Conservation (phyloP, 139 green algal genomes). For the Zygnema circumcarinatum region DNA sequence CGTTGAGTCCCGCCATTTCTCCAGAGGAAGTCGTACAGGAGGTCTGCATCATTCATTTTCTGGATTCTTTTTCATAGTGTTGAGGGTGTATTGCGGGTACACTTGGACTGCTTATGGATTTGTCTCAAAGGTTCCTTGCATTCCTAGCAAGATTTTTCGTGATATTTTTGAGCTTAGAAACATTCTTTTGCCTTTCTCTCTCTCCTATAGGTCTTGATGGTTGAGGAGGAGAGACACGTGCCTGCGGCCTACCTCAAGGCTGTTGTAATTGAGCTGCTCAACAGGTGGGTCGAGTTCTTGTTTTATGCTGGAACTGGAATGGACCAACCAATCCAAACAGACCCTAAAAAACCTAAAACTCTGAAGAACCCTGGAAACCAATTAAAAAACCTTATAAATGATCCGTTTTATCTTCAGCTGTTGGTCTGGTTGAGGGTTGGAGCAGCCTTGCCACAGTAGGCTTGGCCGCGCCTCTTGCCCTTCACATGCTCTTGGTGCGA, state of each 20-base stretch:
- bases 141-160: no score
- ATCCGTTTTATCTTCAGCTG: background rate
- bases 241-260: background rate
- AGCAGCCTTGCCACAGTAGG: background rate
- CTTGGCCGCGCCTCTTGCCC: background rate
- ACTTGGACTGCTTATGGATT: no score
- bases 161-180: no score
- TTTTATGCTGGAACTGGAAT: background rate
- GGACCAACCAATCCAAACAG: background rate
- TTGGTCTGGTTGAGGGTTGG: background rate
- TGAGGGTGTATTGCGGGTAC: no score
- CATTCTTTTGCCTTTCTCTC: no score
- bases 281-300: background rate
- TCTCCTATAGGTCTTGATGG: no score
- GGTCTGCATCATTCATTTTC: background rate
- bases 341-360: no score
- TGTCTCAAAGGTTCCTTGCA: no score
- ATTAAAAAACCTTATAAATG: no score
- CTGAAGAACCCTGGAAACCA: no score
- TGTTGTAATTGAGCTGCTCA: background rate
- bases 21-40: conserved; percentile 33
- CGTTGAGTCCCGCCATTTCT: conserved; percentile 26
- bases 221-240: background rate
- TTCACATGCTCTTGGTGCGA: background rate
- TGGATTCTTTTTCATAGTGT: no score